These are phyloP conservation scores for Pyrenophora graminea DNA, from an alignment of 2,329 filamentous ascomycete species.

Conservation along the genomic window DNA sequence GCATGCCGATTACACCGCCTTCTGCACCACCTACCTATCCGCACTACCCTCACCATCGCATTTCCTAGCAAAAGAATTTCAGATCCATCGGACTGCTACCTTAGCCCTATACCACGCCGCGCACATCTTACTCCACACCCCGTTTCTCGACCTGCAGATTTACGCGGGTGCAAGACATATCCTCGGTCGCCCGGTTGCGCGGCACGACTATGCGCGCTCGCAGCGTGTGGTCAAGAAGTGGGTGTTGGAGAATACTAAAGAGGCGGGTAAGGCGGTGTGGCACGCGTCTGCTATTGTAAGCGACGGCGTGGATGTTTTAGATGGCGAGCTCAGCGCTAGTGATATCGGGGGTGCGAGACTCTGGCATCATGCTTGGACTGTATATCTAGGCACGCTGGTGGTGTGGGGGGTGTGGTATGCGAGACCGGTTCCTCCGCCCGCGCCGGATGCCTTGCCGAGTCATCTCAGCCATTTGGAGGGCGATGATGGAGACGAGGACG, in stretches of 20 bases:
- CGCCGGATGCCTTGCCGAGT: background rate
- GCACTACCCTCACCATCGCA: conserved; percentile 33
- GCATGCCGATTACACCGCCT: conserved; percentile 62
- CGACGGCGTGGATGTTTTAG: conserved; percentile 49
- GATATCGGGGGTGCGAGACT: no score
- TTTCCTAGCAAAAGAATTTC: conserved; percentile 49
- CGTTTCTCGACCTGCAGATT: conserved; percentile 66
- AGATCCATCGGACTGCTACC: conserved; percentile 55
- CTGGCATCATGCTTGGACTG: no score
- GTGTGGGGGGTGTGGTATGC: conserved; percentile 64
- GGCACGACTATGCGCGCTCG: conserved; percentile 56
- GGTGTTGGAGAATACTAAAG: conserved; percentile 42
- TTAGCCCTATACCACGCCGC: conserved; percentile 64
- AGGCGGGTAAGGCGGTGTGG: conserved; percentile 55
- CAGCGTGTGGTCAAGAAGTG: conserved; percentile 58
- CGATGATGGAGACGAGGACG: conserved; percentile 56
- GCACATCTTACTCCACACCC: conserved; percentile 60
- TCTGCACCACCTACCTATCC: conserved; percentile 48
- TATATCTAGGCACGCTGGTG: conserved; percentile 54
- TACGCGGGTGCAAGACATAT: conserved; percentile 65
- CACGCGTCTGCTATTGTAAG: conserved; percentile 61
- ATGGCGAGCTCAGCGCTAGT: no score
- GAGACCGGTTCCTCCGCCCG: conserved; percentile 19
- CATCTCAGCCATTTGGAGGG: conserved; percentile 30
- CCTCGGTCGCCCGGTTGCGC: conserved; percentile 59